Conservation (phyloP, 768 basidiomycete species). For the Sistotremastrum suecicum region DNA sequence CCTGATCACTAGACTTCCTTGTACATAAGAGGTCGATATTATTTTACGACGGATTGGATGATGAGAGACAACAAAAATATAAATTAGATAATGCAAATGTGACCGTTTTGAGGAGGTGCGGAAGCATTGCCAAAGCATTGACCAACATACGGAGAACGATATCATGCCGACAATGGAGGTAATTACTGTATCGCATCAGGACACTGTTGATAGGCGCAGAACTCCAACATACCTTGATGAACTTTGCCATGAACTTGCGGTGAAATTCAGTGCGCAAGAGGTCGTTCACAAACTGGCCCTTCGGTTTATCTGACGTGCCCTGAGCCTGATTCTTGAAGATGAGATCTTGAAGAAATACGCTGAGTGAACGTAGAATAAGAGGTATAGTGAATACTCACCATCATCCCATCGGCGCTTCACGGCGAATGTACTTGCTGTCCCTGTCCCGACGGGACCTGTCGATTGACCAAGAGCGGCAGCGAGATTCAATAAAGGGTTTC, state of each 20-base stretch:
- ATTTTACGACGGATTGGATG: too few relatives aligned
- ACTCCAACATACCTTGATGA: constrained; percentile 52
- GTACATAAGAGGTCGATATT: too few relatives aligned
- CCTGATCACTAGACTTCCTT: too few relatives aligned
- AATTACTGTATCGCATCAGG: too few relatives aligned
- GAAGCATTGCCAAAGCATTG: neutral
- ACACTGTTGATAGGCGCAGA: neutral
- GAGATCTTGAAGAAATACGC: constrained; percentile 41
- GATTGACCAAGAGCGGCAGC: constrained; percentile 78
- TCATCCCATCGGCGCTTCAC: constrained; percentile 95
- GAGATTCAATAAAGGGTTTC: constrained; percentile 81
- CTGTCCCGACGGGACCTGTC: constrained; percentile 54
- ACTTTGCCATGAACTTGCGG: constrained; percentile 89
- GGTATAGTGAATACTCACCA: constrained; percentile 31
- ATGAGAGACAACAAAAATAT: too few relatives aligned
- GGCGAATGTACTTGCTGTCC: constrained; percentile 69
- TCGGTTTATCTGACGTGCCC: constrained; percentile 40
- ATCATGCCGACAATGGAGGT: neutral
- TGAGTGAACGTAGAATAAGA: constrained; percentile 1
- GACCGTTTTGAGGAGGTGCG: too few relatives aligned
- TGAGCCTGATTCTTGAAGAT: constrained; percentile 99
- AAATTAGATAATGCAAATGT: too few relatives aligned
- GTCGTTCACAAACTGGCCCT: constrained; percentile 89
- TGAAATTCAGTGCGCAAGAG: constrained; percentile 88
- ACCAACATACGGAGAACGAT: constrained; percentile 3